Evolutionary conservation across 306 rosid species (phyloP).

Genomic region (Trifolium pratense): DNA sequence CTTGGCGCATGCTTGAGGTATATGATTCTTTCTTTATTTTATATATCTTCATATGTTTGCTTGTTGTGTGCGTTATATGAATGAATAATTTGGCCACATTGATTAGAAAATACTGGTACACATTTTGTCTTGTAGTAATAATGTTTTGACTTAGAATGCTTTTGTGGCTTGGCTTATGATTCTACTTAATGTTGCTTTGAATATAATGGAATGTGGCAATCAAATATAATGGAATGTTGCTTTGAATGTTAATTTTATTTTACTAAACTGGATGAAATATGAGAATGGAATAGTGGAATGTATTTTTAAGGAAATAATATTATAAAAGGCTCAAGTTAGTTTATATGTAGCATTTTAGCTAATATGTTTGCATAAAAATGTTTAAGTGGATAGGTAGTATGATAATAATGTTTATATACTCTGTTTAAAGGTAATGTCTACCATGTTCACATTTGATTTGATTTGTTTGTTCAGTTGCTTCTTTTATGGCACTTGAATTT

Average conservation of each 20-base stretch:
- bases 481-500: background rate
- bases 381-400: constrained; percentile 1
- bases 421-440: background rate
- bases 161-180: constrained; percentile 4
- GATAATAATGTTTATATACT: background rate
- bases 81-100: constrained; percentile 2
- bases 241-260: background rate
- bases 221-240: constrained; percentile 8
- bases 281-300: constrained; percentile 2
- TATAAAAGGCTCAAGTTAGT: background rate
- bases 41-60: background rate
- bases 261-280: constrained; percentile 2
- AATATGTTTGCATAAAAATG: background rate
- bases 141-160: constrained; percentile 11
- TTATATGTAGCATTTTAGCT: constrained; percentile 3
- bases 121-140: background rate
- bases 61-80: background rate
- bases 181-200: background rate
- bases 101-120: background rate
- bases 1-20: constrained; percentile 29
- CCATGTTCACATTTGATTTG: constrained; percentile 13
- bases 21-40: background rate
- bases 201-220: background rate
- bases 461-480: constrained; percentile 19
- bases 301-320: background rate